Percentiles rank a stretch among this genome's conserved stretches.
Evolutionary conservation across 805 yeast genomes (phyloP).

Genomic region (Metschnikowia arizonensis): DNA sequence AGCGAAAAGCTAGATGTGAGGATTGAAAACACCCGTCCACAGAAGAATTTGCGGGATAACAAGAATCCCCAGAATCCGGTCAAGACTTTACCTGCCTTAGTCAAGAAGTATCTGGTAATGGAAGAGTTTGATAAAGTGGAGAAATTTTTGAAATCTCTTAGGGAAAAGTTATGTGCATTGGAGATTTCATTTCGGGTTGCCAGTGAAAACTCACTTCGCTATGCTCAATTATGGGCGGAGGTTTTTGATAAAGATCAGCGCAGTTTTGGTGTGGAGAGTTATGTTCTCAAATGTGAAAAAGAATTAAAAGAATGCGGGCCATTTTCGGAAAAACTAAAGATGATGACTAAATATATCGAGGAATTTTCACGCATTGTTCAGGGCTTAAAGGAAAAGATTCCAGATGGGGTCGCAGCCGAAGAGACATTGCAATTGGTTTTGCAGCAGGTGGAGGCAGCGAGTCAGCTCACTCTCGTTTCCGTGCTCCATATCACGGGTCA

Average conservation of each 20-base stretch:
- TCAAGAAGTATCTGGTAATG: background rate
- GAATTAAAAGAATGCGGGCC: conserved; percentile 3
- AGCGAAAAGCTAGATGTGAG: conserved; percentile 1
- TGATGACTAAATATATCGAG: background rate
- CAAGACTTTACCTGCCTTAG: too few species aligned
- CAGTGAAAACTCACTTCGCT: background rate
- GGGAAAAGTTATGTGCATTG: background rate
- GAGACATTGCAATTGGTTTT: background rate
- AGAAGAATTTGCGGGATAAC: background rate
- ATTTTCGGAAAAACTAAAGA: background rate
- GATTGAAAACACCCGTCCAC: background rate
- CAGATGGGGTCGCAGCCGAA: background rate
- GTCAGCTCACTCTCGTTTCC: background rate
- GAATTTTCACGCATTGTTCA: background rate
- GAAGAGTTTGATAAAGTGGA: background rate
- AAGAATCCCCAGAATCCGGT: too few species aligned
- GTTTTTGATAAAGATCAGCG: background rate
- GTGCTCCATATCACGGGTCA: background rate
- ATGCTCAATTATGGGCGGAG: conserved; percentile 3
- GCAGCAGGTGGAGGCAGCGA: conserved; percentile 3
- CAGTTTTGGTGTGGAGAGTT: conserved; percentile 8
- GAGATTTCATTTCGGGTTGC: background rate
- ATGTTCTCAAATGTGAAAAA: conserved; percentile 8
- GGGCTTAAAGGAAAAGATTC: background rate
- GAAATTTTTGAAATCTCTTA: background rate